Base-by-base conservation (phyloP, 140 eudicot species). In the Erigeron philadelphicus region DNA sequence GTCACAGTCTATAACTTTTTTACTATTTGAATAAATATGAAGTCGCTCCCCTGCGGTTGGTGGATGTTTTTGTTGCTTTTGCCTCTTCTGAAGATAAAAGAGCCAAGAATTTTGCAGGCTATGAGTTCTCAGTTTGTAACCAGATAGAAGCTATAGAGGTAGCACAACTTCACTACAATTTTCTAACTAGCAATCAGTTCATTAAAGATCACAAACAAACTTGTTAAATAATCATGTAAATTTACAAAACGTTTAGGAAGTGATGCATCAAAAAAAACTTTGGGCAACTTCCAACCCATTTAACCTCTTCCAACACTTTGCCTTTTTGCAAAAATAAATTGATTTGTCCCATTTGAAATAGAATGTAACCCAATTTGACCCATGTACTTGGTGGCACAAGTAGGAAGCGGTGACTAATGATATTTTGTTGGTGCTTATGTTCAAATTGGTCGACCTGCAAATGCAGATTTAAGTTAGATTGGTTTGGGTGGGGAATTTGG, bases 401-500 rank as follows among this genome's bases (percentile, higher is more conserved):
- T 16, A 13, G 16, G 15, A 16, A 61, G 67, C n/a, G 15, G 25
- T 8, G 6, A 61, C 3, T 61, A n/a, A n/a, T 61, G 31, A 8
- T 42, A 38, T 3, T 40, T 12, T 55, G 10, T 19, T 56, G 61
- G 63, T 56, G 3, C 8, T 57, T 8, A 23, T 64, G 6, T 64
- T 63, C 38, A 44, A 31, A 49, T 85, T 86, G 96, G 96, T 90
- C 55, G 89, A 70, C 95, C 97, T 58, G 95, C 97, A 16, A 84
- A 90, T 67, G 97, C 95, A 38, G 97, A 90, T 67, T 70, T 90
- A 81, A 90, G 87, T 70, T 90, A 90, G 79, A 90, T 87, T 71
- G 95, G 97, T 55, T 79, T 90, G 63, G 97, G 87, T 81, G 97
- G 97, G 41, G 95, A 90, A 79, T 87, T 90, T 55, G 97, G 97